These are phyloP conservation scores for Nitzschia sp. DNA, from an alignment of 108 stramenopile species.

Conservation along the genomic window DNA sequence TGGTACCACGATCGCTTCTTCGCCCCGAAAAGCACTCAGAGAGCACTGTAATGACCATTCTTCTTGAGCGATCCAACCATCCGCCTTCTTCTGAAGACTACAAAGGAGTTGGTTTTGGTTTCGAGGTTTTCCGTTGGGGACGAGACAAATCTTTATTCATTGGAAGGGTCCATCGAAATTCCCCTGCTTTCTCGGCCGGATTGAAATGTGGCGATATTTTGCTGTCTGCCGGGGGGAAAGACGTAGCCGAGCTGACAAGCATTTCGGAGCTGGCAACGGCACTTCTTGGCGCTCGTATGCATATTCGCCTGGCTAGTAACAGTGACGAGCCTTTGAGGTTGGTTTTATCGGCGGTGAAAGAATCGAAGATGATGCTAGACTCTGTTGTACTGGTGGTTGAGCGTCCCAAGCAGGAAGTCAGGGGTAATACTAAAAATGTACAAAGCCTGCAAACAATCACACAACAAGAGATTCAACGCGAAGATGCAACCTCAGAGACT, in stretches of 20 bases:
- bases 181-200: conserved; percentile 30
- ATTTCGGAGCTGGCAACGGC: conserved; percentile 5
- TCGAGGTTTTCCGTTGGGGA: conserved; percentile 37
- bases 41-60: background rate
- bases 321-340: background rate
- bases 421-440: too few species aligned
- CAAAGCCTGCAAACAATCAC: too few species aligned
- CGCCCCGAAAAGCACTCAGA: background rate
- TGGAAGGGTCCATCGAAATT: conserved; percentile 27
- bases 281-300: conserved; percentile 21
- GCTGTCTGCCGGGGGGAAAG: conserved; percentile 16
- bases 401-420: background rate
- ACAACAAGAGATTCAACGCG: too few species aligned
- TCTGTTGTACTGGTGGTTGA: conserved; percentile 1
- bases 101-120: conserved; percentile 35
- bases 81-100: background rate
- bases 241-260: background rate
- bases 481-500: too few species aligned
- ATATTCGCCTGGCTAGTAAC: background rate
- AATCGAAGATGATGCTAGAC: background rate
- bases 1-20: background rate
- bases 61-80: background rate
- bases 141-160: conserved; percentile 23
- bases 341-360: conserved; percentile 1
- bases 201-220: conserved; percentile 32